Conservation (phyloP, 768 basidiomycete genomes). For the Panellus pusillus region DNA sequence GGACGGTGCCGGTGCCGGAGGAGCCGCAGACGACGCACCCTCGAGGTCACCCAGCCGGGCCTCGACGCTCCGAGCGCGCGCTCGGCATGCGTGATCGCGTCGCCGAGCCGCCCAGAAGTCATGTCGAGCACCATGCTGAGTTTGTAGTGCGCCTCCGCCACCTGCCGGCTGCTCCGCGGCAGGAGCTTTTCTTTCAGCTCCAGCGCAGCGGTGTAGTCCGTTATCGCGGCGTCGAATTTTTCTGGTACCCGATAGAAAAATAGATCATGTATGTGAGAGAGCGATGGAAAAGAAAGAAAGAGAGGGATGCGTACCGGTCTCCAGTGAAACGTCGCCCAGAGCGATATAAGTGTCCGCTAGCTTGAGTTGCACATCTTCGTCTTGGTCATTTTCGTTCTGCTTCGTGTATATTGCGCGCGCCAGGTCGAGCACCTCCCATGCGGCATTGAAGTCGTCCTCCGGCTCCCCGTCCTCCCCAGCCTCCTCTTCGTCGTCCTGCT, state of each 20-base stretch:
- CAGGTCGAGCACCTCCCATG: slow-evolving; percentile 97
- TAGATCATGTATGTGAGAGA: no score
- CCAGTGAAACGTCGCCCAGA: slow-evolving; percentile 94
- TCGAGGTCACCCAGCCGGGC: slow-evolving; percentile 63
- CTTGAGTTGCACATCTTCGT: slow-evolving; percentile 70
- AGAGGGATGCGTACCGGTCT: slow-evolving; percentile 70
- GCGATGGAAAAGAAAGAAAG: no score
- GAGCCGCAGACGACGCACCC: slow-evolving; percentile 20
- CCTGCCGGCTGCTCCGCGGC: slow-evolving; percentile 86
- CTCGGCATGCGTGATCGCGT: slow-evolving; percentile 81
- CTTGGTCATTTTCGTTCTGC: slow-evolving; percentile 49
- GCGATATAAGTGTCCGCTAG: slow-evolving; percentile 89
- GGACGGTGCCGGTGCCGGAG: slow-evolving; percentile 30
- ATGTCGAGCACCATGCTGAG: slow-evolving; percentile 92
- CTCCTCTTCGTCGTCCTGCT: slow-evolving; percentile 42
- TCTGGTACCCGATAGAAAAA: slow-evolving; percentile 57
- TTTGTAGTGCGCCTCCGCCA: slow-evolving; percentile 93
- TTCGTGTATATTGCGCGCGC: slow-evolving; percentile 86
- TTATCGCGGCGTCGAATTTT: slow-evolving; percentile 93
- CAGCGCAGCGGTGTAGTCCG: slow-evolving; percentile 81
- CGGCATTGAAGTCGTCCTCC: slow-evolving; percentile 96
- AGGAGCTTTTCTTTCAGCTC: slow-evolving; percentile 71
- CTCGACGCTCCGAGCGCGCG: slow-evolving; percentile 77
- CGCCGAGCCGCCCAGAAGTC: slow-evolving; percentile 78
- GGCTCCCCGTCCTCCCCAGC: slow-evolving; percentile 75